Percentiles rank a stretch among this genome's conserved stretches.
These are phyloP conservation scores for Stachybotrys echinatus DNA, from an alignment of 2,329 filamentous ascomycete genomes.

Conservation along the genomic window DNA sequence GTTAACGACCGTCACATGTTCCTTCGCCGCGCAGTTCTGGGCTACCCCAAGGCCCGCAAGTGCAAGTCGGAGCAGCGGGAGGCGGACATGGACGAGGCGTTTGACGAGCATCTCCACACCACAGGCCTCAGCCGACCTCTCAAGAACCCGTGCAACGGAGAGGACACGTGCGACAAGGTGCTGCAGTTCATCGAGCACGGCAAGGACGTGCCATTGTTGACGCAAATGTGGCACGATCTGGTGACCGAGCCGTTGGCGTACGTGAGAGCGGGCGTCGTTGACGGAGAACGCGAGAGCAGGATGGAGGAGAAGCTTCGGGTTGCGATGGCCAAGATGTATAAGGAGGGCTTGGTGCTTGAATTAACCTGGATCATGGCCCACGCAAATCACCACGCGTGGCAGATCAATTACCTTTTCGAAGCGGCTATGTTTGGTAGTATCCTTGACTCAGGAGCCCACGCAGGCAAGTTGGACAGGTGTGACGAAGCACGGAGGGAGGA, in stretches of 20 bases:
- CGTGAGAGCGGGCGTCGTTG: slow-evolving; percentile 14
- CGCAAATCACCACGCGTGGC: slow-evolving; percentile 1
- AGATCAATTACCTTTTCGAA: slow-evolving; percentile 12
- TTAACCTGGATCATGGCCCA: slow-evolving; percentile 1
- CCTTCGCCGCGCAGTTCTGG: slow-evolving; percentile 21
- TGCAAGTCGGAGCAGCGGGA: slow-evolving; percentile 15
- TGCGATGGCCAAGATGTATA: background rate
- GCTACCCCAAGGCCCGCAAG: slow-evolving; percentile 22
- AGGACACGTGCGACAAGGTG: background rate
- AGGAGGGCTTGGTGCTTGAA: slow-evolving; percentile 23
- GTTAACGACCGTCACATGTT: slow-evolving; percentile 25
- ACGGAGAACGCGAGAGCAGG: background rate
- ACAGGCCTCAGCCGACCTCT: too few relatives aligned
- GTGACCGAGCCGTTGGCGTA: background rate
- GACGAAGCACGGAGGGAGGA: too few relatives aligned
- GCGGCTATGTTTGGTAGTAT: slow-evolving; percentile 27
- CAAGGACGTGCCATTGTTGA: background rate
- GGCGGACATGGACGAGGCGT: slow-evolving; percentile 23
- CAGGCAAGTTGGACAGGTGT: slow-evolving; percentile 20
- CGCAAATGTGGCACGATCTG: background rate
- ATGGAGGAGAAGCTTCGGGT: background rate
- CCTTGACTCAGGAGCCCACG: slow-evolving; percentile 19
- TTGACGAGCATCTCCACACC: slow-evolving; percentile 18
- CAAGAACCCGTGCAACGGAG: background rate
- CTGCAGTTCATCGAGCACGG: background rate